Percentiles rank a stretch among this genome's conserved stretches.
Evolutionary conservation across 495 filamentous ascomycete genomes (phyloP).

Genomic region (Aspergillus campestris): DNA sequence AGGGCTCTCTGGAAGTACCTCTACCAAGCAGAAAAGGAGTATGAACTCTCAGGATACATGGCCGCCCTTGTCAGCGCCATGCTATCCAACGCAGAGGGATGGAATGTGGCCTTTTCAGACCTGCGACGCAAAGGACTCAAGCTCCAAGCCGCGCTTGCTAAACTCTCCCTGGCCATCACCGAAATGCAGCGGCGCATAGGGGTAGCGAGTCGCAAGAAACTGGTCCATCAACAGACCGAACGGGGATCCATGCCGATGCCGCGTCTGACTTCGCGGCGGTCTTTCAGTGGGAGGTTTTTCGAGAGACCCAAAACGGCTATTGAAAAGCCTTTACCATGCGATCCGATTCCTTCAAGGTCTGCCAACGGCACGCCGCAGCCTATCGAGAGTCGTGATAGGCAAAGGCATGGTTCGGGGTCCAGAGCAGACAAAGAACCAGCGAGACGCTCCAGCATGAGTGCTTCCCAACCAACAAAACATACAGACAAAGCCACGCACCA

Average conservation of each 20-base stretch:
- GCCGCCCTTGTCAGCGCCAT: conserved; percentile 66
- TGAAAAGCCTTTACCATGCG: conserved; percentile 30
- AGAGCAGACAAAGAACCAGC: conserved; percentile 1
- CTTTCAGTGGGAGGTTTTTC: too few species aligned
- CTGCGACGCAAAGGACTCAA: conserved; percentile 56
- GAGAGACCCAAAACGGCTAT: not conserved
- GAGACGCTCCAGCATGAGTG: not conserved
- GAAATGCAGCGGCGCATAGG: conserved; percentile 75
- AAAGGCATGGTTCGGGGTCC: conserved; percentile 16
- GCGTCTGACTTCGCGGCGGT: too few species aligned
- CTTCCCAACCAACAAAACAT: conserved; percentile 2
- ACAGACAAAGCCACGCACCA: conserved; percentile 5
- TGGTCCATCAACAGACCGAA: conserved; percentile 22
- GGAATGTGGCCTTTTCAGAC: conserved; percentile 64
- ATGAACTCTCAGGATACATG: conserved; percentile 36
- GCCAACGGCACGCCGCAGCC: conserved; percentile 2
- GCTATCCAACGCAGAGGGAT: conserved; percentile 80
- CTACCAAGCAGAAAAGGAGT: conserved; percentile 48
- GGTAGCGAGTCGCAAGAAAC: conserved; percentile 57
- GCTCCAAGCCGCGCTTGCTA: conserved; percentile 52
- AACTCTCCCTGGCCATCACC: conserved; percentile 56
- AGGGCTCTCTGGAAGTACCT: conserved; percentile 72
- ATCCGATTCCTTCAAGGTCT: conserved; percentile 15
- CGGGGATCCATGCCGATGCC: too few species aligned
- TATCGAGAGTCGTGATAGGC: conserved; percentile 5